These are phyloP conservation scores for Dothistroma septosporum DNA, from an alignment of 2,329 filamentous ascomycete genomes.

Conservation along the genomic window DNA sequence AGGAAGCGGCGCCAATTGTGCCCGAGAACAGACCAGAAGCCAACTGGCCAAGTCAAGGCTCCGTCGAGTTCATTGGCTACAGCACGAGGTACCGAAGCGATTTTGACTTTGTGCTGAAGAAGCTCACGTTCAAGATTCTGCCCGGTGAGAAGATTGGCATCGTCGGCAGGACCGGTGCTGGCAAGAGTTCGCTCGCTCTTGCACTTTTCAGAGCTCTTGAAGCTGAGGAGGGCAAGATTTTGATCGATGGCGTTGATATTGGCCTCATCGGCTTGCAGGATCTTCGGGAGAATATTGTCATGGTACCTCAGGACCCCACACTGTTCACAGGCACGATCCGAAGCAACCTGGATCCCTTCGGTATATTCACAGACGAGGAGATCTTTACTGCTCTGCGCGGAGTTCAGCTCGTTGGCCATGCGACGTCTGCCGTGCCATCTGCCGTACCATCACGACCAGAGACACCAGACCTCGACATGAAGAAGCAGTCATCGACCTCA, in stretches of 20 bases:
- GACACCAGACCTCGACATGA: constrained; percentile 30
- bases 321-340: constrained; percentile 89
- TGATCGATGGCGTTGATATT: constrained; percentile 90
- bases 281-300: constrained; percentile 87
- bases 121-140: constrained; percentile 80
- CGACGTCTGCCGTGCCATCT: constrained; percentile 39
- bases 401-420: constrained; percentile 73
- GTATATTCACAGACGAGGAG: constrained; percentile 80
- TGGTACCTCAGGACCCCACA: constrained; percentile 95
- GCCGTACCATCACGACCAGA: constrained; percentile 40
- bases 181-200: constrained; percentile 90
- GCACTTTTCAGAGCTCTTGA: constrained; percentile 92
- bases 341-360: constrained; percentile 89
- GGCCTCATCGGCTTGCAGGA: constrained; percentile 87
- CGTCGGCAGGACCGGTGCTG: constrained; percentile 89
- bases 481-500: constrained; percentile 27
- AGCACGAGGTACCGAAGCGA: constrained; percentile 84
- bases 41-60: constrained; percentile 81
- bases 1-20: constrained; percentile 76
- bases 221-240: constrained; percentile 80
- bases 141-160: constrained; percentile 92
- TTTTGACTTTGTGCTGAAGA: constrained; percentile 77
- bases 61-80: constrained; percentile 84
- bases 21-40: constrained; percentile 71
- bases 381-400: constrained; percentile 81